phyloP scores from a whole-genome alignment of 148 eudicot genomes.

The Tetragonia tetragonoides region DNA sequence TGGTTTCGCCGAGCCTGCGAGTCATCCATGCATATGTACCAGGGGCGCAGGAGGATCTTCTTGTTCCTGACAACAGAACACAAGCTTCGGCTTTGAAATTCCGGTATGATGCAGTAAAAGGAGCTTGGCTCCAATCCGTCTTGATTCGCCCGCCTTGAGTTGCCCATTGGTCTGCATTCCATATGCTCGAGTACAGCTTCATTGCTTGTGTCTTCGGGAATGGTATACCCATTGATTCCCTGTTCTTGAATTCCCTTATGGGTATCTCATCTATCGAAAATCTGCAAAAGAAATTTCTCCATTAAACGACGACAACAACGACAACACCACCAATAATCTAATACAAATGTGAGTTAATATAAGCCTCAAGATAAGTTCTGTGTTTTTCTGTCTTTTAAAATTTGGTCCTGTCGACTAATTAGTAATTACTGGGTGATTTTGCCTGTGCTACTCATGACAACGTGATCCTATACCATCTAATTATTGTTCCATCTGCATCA shows the following conservation, averaged over 20 bases:
- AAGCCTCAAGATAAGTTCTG: too few relatives aligned
- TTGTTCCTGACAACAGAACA: constrained; percentile 12
- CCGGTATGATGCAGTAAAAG: constrained; percentile 31
- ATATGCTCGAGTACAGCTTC: constrained; percentile 36
- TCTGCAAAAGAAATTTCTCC: constrained; percentile 6
- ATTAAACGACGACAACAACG: too few relatives aligned
- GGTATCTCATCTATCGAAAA: constrained; percentile 34
- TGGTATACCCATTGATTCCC: constrained; percentile 27
- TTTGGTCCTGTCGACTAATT: too few relatives aligned
- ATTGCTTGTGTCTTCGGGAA: constrained; percentile 34
- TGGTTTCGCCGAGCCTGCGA: constrained; percentile 32
- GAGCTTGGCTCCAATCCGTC: constrained; percentile 35
- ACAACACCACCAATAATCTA: too few relatives aligned
- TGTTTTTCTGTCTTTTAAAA: too few relatives aligned
- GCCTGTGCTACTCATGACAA: too few relatives aligned
- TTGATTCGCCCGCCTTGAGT: constrained; percentile 35
- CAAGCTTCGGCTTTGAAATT: constrained; percentile 36
- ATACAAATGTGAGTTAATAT: too few relatives aligned
- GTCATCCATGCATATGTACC: constrained; percentile 29
- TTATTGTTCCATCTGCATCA: too few relatives aligned
- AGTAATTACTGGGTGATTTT: too few relatives aligned
- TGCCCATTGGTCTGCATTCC: constrained; percentile 40
- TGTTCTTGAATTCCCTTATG: constrained; percentile 35
- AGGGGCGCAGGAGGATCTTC: constrained; percentile 22
- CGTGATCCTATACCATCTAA: too few relatives aligned